Percentiles rank a stretch among this genome's conserved stretches.
Conservation (phyloP, 306 rosid genomes). For the Cucurbita maxima region DNA sequence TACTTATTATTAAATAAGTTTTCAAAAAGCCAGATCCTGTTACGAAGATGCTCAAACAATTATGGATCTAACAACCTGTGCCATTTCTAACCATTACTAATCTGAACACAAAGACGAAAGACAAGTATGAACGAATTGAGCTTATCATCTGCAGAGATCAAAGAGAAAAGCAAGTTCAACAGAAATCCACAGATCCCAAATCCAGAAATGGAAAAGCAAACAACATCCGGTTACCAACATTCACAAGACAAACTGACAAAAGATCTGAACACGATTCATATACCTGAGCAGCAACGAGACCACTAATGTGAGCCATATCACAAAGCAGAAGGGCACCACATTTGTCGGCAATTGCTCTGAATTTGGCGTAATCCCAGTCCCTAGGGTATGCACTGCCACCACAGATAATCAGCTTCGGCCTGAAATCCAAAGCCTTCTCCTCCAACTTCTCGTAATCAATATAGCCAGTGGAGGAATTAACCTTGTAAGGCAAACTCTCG, state of each 20-base stretch:
- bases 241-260: not conserved
- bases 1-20: not conserved
- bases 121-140: not conserved
- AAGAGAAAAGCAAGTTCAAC: not conserved
- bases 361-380: conserved; percentile 71
- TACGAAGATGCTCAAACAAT: not conserved
- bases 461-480: conserved; percentile 37
- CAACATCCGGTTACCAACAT: not conserved
- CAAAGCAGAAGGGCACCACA: conserved; percentile 77
- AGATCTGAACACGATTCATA: not conserved
- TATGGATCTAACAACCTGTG: not conserved
- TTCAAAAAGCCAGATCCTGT: not conserved
- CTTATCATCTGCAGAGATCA: not conserved
- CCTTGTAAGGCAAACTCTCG: conserved; percentile 89
- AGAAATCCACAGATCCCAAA: not conserved
- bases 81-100: not conserved
- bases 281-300: conserved; percentile 95
- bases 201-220: not conserved
- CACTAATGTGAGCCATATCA: conserved; percentile 94
- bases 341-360: conserved; percentile 57
- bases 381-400: conserved; percentile 94
- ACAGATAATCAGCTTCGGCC: conserved; percentile 67
- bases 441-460: conserved; percentile 72
- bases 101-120: not conserved
- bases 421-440: conserved; percentile 91